These are phyloP conservation scores for Globisporangium middletonii DNA, from an alignment of 352 stramenopile genomes.

Conservation along the genomic window DNA sequence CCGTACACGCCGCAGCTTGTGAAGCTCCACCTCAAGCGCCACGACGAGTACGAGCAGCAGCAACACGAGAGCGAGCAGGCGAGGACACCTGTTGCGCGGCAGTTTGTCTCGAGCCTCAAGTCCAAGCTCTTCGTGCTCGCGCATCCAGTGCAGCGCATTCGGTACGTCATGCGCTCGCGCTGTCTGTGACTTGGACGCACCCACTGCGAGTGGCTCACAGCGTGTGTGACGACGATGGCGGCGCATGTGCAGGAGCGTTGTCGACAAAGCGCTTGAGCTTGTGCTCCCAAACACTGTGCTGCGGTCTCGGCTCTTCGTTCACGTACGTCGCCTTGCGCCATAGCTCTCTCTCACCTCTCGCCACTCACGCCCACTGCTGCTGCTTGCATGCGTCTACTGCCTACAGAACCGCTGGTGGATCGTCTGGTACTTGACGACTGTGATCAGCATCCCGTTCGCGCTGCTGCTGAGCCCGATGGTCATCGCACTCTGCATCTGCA, in stretches of 20 bases:
- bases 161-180: slow-evolving; percentile 10
- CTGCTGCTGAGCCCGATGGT: slow-evolving; percentile 70
- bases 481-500: slow-evolving; percentile 72
- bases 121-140: slow-evolving; percentile 31
- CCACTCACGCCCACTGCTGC: neutral
- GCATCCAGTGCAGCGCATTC: slow-evolving; percentile 44
- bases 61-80: slow-evolving; percentile 22
- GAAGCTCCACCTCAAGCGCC: slow-evolving; percentile 63
- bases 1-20: slow-evolving; percentile 83
- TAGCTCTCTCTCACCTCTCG: neutral
- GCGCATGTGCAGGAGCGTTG: slow-evolving; percentile 13
- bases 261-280: slow-evolving; percentile 27
- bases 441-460: slow-evolving; percentile 67
- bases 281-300: slow-evolving; percentile 34
- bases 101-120: slow-evolving; percentile 32
- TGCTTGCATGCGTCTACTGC: neutral
- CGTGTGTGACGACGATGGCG: neutral
- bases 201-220: too few relatives aligned
- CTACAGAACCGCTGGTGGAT: slow-evolving; percentile 46
- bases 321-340: slow-evolving; percentile 17
- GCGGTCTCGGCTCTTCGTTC: slow-evolving; percentile 29
- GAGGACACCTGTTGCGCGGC: slow-evolving; percentile 17
- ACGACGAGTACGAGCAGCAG: slow-evolving; percentile 48
- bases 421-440: slow-evolving; percentile 58
- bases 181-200: neutral